Evolutionary conservation across 805 yeast genomes (phyloP).

Genomic region (Pichia rugopelliculosa): DNA sequence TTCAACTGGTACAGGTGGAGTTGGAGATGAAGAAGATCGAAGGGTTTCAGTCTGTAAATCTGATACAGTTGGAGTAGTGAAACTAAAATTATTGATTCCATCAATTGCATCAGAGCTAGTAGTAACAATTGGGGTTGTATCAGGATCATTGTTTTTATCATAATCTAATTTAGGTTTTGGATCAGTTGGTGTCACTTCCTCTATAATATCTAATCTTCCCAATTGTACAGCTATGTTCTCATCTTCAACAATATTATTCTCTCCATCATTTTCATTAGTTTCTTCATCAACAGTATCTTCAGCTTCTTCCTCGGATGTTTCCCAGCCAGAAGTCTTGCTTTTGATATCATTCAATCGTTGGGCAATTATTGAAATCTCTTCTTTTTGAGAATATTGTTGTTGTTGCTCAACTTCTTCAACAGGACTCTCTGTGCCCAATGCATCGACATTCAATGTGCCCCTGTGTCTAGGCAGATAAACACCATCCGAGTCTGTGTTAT

Average conservation of each 20-base stretch:
- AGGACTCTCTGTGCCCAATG: slow-evolving; percentile 12
- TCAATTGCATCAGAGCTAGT: background rate
- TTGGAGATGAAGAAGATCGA: background rate
- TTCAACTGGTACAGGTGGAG: background rate
- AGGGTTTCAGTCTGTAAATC: background rate
- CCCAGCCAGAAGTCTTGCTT: slow-evolving; percentile 9
- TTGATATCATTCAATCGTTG: background rate
- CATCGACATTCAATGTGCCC: slow-evolving; percentile 26
- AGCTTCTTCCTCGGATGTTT: slow-evolving; percentile 7
- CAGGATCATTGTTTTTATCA: background rate
- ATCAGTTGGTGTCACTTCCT: background rate
- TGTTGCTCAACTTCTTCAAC: background rate
- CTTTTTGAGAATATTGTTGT: background rate
- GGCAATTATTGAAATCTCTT: background rate
- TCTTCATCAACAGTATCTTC: background rate
- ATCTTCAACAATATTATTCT: background rate
- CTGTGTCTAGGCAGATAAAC: slow-evolving; percentile 22
- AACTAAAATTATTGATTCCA: background rate
- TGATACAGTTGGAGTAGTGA: background rate
- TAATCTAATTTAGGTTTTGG: background rate
- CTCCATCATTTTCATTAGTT: background rate
- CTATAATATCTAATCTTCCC: background rate
- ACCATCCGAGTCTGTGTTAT: background rate
- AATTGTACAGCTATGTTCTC: background rate
- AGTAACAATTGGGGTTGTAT: background rate